Base-by-base conservation (phyloP, 2,329 filamentous ascomycete genomes). In the Penicillium sp. region DNA sequence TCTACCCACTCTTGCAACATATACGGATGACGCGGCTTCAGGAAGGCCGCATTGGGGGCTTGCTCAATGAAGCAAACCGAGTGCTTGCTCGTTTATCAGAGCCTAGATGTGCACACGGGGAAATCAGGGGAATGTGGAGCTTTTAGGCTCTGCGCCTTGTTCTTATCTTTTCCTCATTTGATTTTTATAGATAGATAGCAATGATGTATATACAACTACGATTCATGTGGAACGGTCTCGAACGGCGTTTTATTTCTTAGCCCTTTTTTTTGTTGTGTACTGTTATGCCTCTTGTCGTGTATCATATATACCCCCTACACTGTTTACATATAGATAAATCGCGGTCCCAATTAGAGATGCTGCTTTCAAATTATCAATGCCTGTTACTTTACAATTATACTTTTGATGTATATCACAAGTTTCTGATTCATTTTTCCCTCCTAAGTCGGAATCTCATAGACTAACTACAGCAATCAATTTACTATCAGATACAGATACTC, bases 1-100 rank as follows among this genome's bases (percentile, higher is more conserved):
- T 64, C 21, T 58, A 60, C 38, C 64, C 66, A 18, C 55, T 73
- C n/a, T 62, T 73, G 12, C 66, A 66, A 47, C 64, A 63, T 35
- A 58, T 71, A 35, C 64, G 68, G n/a, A 52, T 62, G 16, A 59
- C 61, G 30, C 65, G 66, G 50, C 60, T 70, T 30, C 51, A 61
- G 14, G 57, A 56, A 45, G 59, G 59, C 40, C 56, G 63, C 38
- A 59, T 68, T 43, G 68, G 68, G n/a, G 70, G 70, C 7, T 61
- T 71, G n/a, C 62, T 72, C 62, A 69, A 69, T 52, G 68, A 72
- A 59, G 70, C 65, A 16, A 65, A 69, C 50, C 55, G 63, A 47
- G 70, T 71, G 12, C 58, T 73, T 51, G 63, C 60, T 54, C 64
- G 67, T 50, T 62, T 72, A 21, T 62, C 62, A 18, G 67, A 71